Evolutionary conservation across 225 moss, liverwort and hornwort species (phyloP).

Genomic region (Physcomitrellopsis africana): DNA sequence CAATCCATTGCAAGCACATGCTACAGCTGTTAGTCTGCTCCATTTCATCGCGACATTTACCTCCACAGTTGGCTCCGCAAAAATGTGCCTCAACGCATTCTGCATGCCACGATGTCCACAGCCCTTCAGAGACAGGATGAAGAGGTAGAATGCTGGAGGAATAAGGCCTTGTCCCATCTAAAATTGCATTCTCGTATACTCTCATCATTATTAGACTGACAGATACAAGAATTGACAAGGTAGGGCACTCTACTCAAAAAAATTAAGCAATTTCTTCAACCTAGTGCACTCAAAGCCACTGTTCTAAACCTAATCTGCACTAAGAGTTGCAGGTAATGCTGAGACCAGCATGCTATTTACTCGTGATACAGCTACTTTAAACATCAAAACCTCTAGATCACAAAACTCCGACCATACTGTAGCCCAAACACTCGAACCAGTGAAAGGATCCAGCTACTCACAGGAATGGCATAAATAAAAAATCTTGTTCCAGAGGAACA

Average conservation of each 20-base stretch:
- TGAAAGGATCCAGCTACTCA: background rate
- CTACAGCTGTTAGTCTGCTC: constrained; percentile 79
- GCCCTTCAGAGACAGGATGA: constrained; percentile 21
- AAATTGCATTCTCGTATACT: constrained; percentile 20
- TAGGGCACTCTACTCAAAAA: constrained; percentile 2
- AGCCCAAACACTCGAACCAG: background rate
- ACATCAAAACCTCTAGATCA: constrained; percentile 8
- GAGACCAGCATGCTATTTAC: background rate
- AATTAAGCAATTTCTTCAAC: background rate
- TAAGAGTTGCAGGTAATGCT: constrained; percentile 6
- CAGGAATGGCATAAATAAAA: background rate
- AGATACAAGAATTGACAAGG: background rate
- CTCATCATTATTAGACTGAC: background rate
- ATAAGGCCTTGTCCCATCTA: constrained; percentile 1
- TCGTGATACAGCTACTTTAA: background rate
- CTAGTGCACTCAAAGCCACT: background rate
- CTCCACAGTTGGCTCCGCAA: constrained; percentile 93
- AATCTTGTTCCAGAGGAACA: background rate
- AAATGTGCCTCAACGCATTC: constrained; percentile 95
- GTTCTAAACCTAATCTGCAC: constrained; percentile 12
- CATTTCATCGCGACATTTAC: constrained; percentile 82
- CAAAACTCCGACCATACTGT: constrained; percentile 20
- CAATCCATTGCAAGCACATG: constrained; percentile 90
- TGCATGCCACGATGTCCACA: constrained; percentile 48
- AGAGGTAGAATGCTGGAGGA: background rate